Base-by-base conservation (phyloP, 2,329 filamentous ascomycete genomes). In the Hypoxylon sp. region DNA sequence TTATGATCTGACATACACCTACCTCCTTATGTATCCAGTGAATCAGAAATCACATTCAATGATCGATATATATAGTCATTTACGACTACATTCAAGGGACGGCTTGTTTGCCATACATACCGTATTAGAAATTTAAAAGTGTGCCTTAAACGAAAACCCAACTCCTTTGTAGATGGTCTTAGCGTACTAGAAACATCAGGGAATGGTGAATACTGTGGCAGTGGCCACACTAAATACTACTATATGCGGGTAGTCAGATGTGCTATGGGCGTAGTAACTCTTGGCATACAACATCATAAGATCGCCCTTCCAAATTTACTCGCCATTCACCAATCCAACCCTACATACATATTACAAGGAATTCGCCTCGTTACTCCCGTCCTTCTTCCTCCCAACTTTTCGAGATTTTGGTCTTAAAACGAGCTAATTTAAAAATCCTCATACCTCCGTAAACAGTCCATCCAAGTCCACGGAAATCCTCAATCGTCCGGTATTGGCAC, bases 301-400 rank as follows among this genome's bases (percentile, higher is more conserved):
- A 48, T 49, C 58, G 41, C 34, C 30, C n/a, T 21, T 14, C 41
- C 34, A 23, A 23, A 23, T 23, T 23, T 32, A 30, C 23, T 41
- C 4, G 17, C 21, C 36, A n/a, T 28, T 49, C 43, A 36, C 45
- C 45, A 7, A 7, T 41, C 19, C 19, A 48, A 45, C 28, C 58
- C 43, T 62, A 58, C 52, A 63, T 46, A 63, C 52, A 63, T 46
- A 63, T 63, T 63, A 63, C 45, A 38, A 36, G 17, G 11, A 36
- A 19, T 25, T 38, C 11, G 11, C 52, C n/a, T 36, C 10, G 28
- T 21, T 21, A n/a, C 23, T 28, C 50, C 49, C 30, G 11, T 61
- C 17, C 19, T 21, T 7, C 23, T 52, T 60, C 23, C 23, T 45
- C 36, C 46, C 36, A 46, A 21, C 48, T 60, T 52, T 60, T 14